These are phyloP conservation scores for Trametes meyenii DNA, from an alignment of 768 basidiomycete species.

Conservation along the genomic window DNA sequence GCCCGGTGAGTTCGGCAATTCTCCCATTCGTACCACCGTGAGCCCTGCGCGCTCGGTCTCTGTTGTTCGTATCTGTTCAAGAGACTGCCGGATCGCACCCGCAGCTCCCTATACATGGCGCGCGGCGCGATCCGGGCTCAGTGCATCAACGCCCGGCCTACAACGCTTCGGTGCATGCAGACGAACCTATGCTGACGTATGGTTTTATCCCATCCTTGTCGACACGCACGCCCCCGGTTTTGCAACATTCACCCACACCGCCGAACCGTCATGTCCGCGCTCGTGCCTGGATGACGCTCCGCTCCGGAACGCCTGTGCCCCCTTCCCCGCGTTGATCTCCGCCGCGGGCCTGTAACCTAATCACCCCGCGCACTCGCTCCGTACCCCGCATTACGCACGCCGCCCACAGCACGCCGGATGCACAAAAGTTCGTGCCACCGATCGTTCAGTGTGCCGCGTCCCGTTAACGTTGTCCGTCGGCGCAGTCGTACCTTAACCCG, in stretches of 20 bases:
- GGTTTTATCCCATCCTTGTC: background rate
- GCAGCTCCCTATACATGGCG: background rate
- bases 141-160: background rate
- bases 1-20: constrained; percentile 44
- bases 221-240: background rate
- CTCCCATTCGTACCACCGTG: background rate
- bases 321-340: constrained; percentile 8
- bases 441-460: background rate
- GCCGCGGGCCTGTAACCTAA: background rate
- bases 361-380: constrained; percentile 13
- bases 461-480: background rate
- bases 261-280: background rate
- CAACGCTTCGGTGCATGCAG: background rate
- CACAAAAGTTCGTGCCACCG: constrained; percentile 47
- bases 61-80: background rate
- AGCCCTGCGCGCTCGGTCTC: background rate
- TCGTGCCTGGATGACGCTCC: background rate
- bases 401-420: constrained; percentile 44
- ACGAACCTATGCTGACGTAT: constrained; percentile 8
- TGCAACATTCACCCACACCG: too few species aligned
- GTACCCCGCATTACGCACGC: background rate
- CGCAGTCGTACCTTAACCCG: constrained; percentile 61
- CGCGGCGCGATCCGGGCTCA: background rate
- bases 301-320: background rate
- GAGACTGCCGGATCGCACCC: background rate